Conservation (phyloP, 2,329 filamentous ascomycete genomes). For the Aspergillus calidoustus region DNA sequence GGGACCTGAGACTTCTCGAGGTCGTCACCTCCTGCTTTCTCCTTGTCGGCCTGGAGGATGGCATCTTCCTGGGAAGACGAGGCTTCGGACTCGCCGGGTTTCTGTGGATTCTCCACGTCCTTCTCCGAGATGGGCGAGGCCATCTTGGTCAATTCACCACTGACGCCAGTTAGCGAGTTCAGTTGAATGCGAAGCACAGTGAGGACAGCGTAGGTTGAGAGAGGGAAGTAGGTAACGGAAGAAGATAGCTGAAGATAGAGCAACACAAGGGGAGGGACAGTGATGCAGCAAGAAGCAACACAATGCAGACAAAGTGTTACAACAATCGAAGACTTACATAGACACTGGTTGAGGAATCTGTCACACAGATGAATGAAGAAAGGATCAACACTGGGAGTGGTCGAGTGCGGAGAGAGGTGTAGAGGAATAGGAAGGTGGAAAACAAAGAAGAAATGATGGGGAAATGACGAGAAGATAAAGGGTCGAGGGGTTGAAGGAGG, state of each 20-base stretch:
- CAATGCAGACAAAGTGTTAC: not conserved
- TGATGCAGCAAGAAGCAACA: not conserved
- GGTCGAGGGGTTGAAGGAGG: not conserved
- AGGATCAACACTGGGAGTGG: constrained; percentile 6
- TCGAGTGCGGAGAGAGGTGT: not conserved
- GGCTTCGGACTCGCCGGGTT: constrained; percentile 35
- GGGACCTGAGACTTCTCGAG: constrained; percentile 24
- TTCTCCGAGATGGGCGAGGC: constrained; percentile 22
- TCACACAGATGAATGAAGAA: constrained; percentile 4
- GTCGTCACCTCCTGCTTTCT: constrained; percentile 25
- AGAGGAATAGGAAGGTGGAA: constrained; percentile 10
- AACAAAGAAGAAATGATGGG: constrained; percentile 6
- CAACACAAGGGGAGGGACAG: not conserved
- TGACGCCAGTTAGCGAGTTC: not conserved
- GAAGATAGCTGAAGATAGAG: not conserved
- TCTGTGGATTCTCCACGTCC: constrained; percentile 29
- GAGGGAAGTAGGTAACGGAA: too few species aligned
- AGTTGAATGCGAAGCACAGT: not conserved
- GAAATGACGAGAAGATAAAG: constrained; percentile 11
- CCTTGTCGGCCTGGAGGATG: constrained; percentile 24
- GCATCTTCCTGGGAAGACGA: constrained; percentile 39
- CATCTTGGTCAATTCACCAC: constrained; percentile 25
- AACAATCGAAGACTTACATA: constrained; percentile 14
- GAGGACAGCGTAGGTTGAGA: not conserved
- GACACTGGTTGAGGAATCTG: constrained; percentile 2